Evolutionary conservation across 2,329 filamentous ascomycete genomes (phyloP), one percentile per base, ranked within the genome.

Genomic region (Raffaelea ambrosiae): DNA sequence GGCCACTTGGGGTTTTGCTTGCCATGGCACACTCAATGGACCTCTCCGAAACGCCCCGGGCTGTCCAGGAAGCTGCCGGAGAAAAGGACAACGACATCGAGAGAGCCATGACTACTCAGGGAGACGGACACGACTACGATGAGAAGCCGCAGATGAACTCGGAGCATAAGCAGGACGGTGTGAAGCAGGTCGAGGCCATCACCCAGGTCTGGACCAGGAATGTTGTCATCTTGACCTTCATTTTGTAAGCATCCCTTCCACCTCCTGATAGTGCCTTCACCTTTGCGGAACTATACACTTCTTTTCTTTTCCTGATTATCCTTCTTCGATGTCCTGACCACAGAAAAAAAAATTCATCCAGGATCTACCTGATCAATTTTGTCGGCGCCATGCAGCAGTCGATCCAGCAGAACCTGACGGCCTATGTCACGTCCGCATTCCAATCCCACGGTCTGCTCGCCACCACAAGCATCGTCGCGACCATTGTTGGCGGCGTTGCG

Each of bases 401-500:
- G 43, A 58, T 67, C 44, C 59, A 66, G n/a, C 53, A 57, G 36
- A 66, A 63, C 46, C 53, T 77, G 46, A 63, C 61, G 5, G 66
- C 72, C 13, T 77, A 69, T 54, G 68, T 74, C 26, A 76, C 73
- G n/a, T 75, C 70, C 54, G 59, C 59, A 29, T 81, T 79, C 55
- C 53, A 63, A 9, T 57, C 62, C 20, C 78, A 81, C 58, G 78
- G 75, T 1, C 63, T 80, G 19, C 67, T 74, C 3, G 67, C 74
- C 1, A 69, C 74, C 4, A 72, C 74, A 13, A 64, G 66, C 40
- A 73, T 83, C 51, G 67, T 83, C 11, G 66, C 76, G 13, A 70
- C 65, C 51, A 63, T 77, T 22, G 73, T 82, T 41, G 65, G 67
- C 57, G 82, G 79, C 36, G 70, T 83, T 16, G 70, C 74, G 48